These are phyloP conservation scores for Platanthera guangdongensis DNA, from an alignment of 106 monocot species.

Conservation along the genomic window DNA sequence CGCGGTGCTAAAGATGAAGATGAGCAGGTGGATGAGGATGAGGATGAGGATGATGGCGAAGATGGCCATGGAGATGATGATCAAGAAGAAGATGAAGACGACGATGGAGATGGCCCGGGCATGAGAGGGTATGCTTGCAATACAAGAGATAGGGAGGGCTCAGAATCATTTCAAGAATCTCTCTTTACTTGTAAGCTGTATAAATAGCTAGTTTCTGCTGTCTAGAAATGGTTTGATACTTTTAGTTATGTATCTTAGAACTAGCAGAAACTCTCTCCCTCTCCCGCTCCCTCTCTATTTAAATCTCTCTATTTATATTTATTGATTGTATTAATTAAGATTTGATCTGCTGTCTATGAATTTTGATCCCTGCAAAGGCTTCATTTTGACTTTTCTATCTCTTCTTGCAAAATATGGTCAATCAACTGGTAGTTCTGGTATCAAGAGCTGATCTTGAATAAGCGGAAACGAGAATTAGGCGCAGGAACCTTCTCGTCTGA, in stretches of 20 bases:
- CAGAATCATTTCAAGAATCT: conserved; percentile 3
- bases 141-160: conserved; percentile 8
- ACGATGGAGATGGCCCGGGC: background rate
- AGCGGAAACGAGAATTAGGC: too few relatives aligned
- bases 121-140: conserved; percentile 3
- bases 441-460: too few relatives aligned
- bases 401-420: too few relatives aligned
- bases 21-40: background rate
- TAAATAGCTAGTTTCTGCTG: background rate
- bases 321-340: background rate
- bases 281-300: background rate
- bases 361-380: too few relatives aligned
- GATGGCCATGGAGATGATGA: background rate
- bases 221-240: background rate
- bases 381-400: too few relatives aligned
- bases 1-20: background rate
- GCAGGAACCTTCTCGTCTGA: too few relatives aligned
- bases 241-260: background rate
- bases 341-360: too few relatives aligned
- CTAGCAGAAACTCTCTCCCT: background rate
- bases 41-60: background rate
- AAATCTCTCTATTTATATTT: background rate
- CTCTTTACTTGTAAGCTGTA: conserved; percentile 5
- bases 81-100: background rate
- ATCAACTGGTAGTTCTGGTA: too few relatives aligned